Percentiles rank a stretch among this genome's conserved stretches.
These are phyloP conservation scores for Zygnema circumcarinatum DNA, from an alignment of 139 green algal species.

Conservation along the genomic window DNA sequence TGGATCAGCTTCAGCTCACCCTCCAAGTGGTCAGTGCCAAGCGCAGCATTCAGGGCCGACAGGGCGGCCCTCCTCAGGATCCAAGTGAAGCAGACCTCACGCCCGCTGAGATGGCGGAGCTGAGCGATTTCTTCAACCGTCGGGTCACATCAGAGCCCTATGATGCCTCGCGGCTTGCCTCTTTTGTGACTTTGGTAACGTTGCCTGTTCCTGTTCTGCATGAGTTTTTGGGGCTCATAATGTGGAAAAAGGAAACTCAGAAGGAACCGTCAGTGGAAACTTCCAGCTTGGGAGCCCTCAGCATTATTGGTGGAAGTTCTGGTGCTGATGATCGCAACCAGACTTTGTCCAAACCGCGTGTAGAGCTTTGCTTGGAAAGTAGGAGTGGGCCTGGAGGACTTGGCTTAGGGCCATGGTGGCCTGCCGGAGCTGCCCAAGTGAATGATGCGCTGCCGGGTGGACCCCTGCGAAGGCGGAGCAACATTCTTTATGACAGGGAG, in stretches of 20 bases:
- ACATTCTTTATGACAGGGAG: constrained; percentile 21
- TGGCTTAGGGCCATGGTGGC: background rate
- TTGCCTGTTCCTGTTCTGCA: constrained; percentile 35
- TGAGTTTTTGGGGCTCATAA: constrained; percentile 38
- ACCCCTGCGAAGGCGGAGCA: background rate
- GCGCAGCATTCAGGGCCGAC: background rate
- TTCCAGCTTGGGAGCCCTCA: background rate
- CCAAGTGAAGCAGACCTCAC: background rate
- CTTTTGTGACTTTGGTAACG: constrained; percentile 44
- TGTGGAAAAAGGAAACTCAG: constrained; percentile 20
- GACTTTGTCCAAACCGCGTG: background rate
- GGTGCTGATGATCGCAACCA: background rate
- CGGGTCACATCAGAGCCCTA: constrained; percentile 48
- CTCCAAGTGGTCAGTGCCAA: constrained; percentile 22
- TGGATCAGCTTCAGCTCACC: constrained; percentile 26
- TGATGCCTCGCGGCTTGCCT: constrained; percentile 37
- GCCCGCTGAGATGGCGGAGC: constrained; percentile 18
- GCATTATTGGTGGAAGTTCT: background rate
- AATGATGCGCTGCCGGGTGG: background rate
- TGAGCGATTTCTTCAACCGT: constrained; percentile 45
- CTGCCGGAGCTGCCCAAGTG: background rate
- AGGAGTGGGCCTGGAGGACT: background rate
- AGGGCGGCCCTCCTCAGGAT: background rate
- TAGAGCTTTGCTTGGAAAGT: constrained; percentile 40
- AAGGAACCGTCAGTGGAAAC: background rate